Base-by-base conservation (phyloP, 192 early-diverging fungal species). In the Diversispora epigaea region DNA sequence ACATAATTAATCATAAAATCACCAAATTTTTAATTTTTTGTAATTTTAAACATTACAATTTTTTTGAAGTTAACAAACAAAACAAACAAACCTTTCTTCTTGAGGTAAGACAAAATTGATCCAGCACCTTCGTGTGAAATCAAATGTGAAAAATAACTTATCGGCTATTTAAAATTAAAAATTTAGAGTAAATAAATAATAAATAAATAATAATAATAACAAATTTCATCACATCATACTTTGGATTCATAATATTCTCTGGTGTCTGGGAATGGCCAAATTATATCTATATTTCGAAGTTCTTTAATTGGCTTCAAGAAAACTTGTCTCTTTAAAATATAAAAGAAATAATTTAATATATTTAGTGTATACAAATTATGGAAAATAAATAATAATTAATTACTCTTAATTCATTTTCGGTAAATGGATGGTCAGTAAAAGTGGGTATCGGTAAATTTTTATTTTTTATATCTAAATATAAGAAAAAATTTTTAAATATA, bases 91-190 rank as follows among this genome's bases (percentile, higher is more conserved):
- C 69, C 69, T 72, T 89, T 89, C 67, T 86, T 82, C 73, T 95
- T 97, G 40, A 98, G 79, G 50, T 84, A 78, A 6, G 90, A 91
- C 49, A 95, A 80, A 22, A 95, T 83, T 11, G 95, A 96, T 0
- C 95, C 95, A 63, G 82, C 79, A 19, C 89, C 90, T 82, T 97
- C 93, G 77, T 95, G 93, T 3, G 93, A 93, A 75, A 97, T 85
- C 50, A 98, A 83, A 77, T 94, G 93, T 5, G 88, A 88, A 45
- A 93, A 69, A 80, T 96, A 97, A 15, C 81, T 71, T 2, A 82
- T 77, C n/a, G 95, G 93, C 79, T 91, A 83, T 4, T 75, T 46
- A 39, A 61, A 17, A 6, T 71, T 14, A 47, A 19, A 19, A 71
- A 44, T 19, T 45, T 32, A 55, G 43, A 4, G 17, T 46, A 44